Base-by-base conservation (phyloP, 352 stramenopile genomes). In the Globisporangium cylindrosporum region DNA sequence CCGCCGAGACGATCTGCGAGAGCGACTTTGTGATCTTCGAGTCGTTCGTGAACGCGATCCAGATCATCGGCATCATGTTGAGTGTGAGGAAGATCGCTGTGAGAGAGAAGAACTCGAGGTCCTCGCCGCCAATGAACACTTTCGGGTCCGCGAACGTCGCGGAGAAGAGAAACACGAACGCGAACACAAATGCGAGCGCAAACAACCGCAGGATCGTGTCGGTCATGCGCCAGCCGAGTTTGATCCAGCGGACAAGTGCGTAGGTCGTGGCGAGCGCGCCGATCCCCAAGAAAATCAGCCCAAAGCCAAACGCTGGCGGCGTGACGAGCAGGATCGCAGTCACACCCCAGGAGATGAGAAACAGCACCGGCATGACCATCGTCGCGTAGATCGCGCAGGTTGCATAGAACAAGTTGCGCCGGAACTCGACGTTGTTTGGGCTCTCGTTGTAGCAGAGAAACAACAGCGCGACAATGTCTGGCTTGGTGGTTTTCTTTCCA, bases 11-110 rank as follows among this genome's bases (percentile, higher is more conserved):
- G 18, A 96, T 86, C 57, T 94, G 84, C 3, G 84, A 76, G 46
- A 96, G 78, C 27, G 86, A 94, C 64, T 94, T 96, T 22, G 81
- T 86, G 15, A 96, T 69, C 74, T 96, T 92, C 7, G 79, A 76
- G 68, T 97, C 90, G 67, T 97, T 97, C 0, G 88, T 92, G 71
- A 97, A 97, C 6, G 86, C 88, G 46, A 97, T 83, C 82, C 88
- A 96, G n/a, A 97, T 84, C 72, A 97, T 89, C 8, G 89, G 87
- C 76, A 95, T 88, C 87, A 96, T 93, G 69, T 95, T 94, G 57
- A 95, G 78, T 24, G 89, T 93, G 12, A 95, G 72, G 53, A 91
- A 94, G 46, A 95, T 89, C 38, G 76, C 72, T 20, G 82, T 93
- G 49, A 96, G 69, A 25, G 86, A 80, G 67, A 94, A 93, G 38